A percentile compares a stretch with the other conserved stretches of the same genome.
phyloP scores from a whole-genome alignment of 495 filamentous ascomycete genomes.

The Neurospora sp. region DNA sequence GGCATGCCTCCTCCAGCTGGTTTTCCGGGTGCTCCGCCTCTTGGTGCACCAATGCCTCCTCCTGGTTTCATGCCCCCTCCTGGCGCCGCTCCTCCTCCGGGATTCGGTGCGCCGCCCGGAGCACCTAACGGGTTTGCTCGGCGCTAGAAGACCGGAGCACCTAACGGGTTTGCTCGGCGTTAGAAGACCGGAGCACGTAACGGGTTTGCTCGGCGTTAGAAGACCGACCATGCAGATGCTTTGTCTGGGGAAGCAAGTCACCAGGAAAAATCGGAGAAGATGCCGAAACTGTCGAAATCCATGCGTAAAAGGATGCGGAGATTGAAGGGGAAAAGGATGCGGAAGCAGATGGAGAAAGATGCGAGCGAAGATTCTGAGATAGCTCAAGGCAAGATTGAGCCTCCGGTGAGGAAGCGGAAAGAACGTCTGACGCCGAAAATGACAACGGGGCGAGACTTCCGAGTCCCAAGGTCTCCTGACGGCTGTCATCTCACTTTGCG shows the following conservation, averaged over 20 bases:
- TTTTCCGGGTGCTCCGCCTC: conserved; percentile 19
- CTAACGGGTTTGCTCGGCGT: neutral
- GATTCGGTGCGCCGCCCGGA: conserved; percentile 12
- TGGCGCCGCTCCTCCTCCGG: conserved; percentile 7
- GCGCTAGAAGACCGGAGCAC: too few relatives aligned
- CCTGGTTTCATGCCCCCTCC: conserved; percentile 24
- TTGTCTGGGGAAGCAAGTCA: neutral
- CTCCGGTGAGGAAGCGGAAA: neutral
- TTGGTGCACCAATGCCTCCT: conserved; percentile 18
- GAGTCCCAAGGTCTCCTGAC: neutral
- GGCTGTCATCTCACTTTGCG: neutral
- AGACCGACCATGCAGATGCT: neutral
- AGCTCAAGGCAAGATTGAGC: neutral
- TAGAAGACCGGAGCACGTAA: conserved; percentile 6
- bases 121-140: conserved; percentile 12
- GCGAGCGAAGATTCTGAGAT: neutral
- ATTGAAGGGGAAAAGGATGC: neutral
- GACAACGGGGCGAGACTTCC: neutral
- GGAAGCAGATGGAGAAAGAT: neutral
- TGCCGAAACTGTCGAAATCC: neutral
- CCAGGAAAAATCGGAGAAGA: neutral
- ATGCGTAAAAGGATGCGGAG: neutral
- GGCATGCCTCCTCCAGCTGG: conserved; percentile 21
- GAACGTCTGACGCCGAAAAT: neutral
- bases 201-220: conserved; percentile 9